Base-by-base conservation (phyloP, 192 early-diverging fungal species). In the Chytriomyces confervae region DNA sequence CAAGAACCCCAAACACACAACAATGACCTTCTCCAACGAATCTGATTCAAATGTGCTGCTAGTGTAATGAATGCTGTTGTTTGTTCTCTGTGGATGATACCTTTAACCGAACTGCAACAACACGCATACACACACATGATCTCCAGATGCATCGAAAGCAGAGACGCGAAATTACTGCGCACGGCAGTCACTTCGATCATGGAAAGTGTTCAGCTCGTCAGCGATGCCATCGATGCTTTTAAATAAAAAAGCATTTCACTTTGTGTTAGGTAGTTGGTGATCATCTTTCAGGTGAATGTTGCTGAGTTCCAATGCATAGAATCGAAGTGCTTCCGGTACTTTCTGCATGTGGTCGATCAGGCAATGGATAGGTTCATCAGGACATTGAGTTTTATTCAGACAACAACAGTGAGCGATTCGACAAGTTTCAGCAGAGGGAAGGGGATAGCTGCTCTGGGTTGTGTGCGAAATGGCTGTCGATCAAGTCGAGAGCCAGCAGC, bases 161-260 rank as follows among this genome's bases (percentile, higher is more conserved):
- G 50, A 20, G 70, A 72, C 36, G 53, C 36, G 18, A 51, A 61
- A 29, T 29, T 72, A 20, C 70, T 72, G 36, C 49, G 70, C 16
- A 72, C 70, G 1, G 70, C 53, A 20, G 70, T 72, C n/a, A 60
- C 50, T 3, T 72, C 70, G 9, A 43, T 72, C 9, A 60, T 72
- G 50, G 70, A 72, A 29, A 72, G 70, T 50, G 18, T 72, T 29
- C 70, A 72, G 53, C 70, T 72, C 36, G 70, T 72, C 70, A 72
- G 70, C 70, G 70, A 72, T 43, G 53, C n/a, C 23, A 60, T 72
- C 70, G 70, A 72, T 20, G 70, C 70, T 16, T 72, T 72, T 29
- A 27, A 57, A 57, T 57, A 57, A 57, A 57, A 20, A 20, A 11
- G 13, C 53, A 57, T 57, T 11, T 57, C 3, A 57, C n/a, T n/a